Conservation (phyloP, 306 rosid genomes). For the Nissolia schottii region DNA sequence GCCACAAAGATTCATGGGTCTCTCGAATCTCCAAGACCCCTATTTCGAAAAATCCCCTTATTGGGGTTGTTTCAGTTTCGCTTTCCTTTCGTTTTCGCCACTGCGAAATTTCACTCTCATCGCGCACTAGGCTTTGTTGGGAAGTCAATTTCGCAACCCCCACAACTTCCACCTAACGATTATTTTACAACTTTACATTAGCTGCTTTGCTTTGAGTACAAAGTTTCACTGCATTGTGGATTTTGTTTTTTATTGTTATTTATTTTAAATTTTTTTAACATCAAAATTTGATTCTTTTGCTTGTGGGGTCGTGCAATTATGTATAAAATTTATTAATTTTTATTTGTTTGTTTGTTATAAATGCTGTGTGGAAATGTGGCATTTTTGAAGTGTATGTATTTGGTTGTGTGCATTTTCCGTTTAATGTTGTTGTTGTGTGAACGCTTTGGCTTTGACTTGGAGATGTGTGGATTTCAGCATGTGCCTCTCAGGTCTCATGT, state of each 20-base stretch:
- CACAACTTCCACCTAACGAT: conserved; percentile 45
- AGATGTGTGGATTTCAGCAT: conserved; percentile 21
- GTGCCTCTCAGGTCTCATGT: not conserved
- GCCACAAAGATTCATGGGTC: conserved; percentile 19
- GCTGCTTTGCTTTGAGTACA: conserved; percentile 60
- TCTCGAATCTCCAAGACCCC: conserved; percentile 21
- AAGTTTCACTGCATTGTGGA: conserved; percentile 46
- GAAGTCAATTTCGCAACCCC: conserved; percentile 38
- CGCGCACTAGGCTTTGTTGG: conserved; percentile 40
- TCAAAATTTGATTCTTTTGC: conserved; percentile 3
- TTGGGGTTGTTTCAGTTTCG: conserved; percentile 37
- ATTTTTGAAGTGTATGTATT: not conserved
- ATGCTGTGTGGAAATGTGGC: conserved; percentile 35
- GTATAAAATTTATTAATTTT: conserved; percentile 10
- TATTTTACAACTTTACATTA: conserved; percentile 7
- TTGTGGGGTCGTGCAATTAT: conserved; percentile 25
- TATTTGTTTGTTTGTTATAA: conserved; percentile 9
- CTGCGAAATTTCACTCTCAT: conserved; percentile 2
- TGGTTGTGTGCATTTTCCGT: not conserved
- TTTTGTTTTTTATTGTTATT: not conserved
- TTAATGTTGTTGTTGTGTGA: no score
- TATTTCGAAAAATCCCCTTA: conserved; percentile 8
- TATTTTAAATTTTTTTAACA: not conserved
- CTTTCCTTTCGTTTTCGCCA: conserved; percentile 37
- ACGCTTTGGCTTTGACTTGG: conserved; percentile 22